Conservation (phyloP, 805 yeast genomes). For the Pachysolen tannophilus region DNA sequence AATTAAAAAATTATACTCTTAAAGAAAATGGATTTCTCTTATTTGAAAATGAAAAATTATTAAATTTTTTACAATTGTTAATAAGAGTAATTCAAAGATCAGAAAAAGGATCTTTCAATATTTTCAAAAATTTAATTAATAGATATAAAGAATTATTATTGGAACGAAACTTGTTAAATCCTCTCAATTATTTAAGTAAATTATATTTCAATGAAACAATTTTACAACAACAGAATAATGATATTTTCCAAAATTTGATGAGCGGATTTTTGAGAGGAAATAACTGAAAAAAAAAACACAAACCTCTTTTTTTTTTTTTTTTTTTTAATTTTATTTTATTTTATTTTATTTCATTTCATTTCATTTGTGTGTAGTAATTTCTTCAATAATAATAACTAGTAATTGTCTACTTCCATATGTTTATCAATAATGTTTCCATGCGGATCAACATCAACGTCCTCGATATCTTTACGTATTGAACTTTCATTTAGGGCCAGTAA, state of each 20-base stretch:
- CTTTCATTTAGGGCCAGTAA: constrained; percentile 55
- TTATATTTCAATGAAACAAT: constrained; percentile 20
- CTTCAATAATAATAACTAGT: constrained; percentile 10
- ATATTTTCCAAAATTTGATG: constrained; percentile 74
- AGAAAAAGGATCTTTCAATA: constrained; percentile 27
- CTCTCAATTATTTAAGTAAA: constrained; percentile 22
- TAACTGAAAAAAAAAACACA: constrained; percentile 1
- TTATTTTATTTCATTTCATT: background rate
- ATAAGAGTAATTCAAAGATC: constrained; percentile 46
- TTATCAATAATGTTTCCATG: constrained; percentile 20
- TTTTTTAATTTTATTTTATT: background rate
- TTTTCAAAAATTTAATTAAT: constrained; percentile 35
- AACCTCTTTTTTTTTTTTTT: too few relatives aligned
- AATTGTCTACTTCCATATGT: constrained; percentile 19
- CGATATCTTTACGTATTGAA: constrained; percentile 32
- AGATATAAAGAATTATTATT: constrained; percentile 23
- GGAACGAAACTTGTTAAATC: constrained; percentile 14
- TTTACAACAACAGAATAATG: constrained; percentile 43
- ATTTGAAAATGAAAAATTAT: constrained; percentile 29
- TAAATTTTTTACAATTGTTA: constrained; percentile 67
- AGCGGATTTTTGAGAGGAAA: constrained; percentile 49
- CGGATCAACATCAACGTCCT: constrained; percentile 14
- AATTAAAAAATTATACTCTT: constrained; percentile 13
- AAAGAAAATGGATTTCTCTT: constrained; percentile 3
- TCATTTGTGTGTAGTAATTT: background rate